These are phyloP conservation scores for Neofusicoccum kwambonambiense DNA, from an alignment of 2,329 filamentous ascomycete species.

Conservation along the genomic window DNA sequence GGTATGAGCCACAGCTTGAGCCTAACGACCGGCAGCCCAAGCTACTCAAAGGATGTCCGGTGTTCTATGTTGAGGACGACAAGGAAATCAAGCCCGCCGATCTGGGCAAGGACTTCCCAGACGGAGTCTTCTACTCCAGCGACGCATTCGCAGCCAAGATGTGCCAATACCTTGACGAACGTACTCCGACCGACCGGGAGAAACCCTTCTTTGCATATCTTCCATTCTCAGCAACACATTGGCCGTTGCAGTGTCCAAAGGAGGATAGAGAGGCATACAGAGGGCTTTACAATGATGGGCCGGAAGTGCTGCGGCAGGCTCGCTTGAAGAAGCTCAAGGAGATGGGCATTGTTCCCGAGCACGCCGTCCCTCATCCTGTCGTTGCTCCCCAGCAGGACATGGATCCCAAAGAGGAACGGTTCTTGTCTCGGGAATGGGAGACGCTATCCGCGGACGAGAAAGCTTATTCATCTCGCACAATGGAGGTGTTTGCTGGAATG, in stretches of 20 bases:
- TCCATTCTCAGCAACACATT: conserved; percentile 31
- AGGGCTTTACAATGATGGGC: conserved; percentile 29
- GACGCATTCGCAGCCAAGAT: conserved; percentile 31
- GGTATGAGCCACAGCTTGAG: conserved; percentile 33
- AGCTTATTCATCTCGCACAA: conserved; percentile 38
- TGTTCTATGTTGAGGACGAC: conserved; percentile 27
- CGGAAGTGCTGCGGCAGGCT: conserved; percentile 24
- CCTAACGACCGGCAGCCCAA: conserved; percentile 21
- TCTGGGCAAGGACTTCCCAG: conserved; percentile 2
- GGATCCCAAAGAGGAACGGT: conserved; percentile 17
- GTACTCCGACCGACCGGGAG: conserved; percentile 21
- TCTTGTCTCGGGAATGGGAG: conserved; percentile 23
- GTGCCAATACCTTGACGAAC: conserved; percentile 27
- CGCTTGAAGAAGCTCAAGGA: conserved; percentile 26
- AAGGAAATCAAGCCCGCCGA: conserved; percentile 23
- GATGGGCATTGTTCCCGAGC: conserved; percentile 25
- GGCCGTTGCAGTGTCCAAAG: conserved; percentile 31
- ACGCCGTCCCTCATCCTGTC: conserved; percentile 26
- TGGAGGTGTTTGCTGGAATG: conserved; percentile 40
- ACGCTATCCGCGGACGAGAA: conserved; percentile 35
- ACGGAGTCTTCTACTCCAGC: conserved; percentile 33
- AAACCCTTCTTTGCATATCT: conserved; percentile 33
- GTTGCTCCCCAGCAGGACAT: conserved; percentile 21
- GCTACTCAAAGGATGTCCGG: conserved; percentile 20
- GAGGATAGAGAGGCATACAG: conserved; percentile 25